Evolutionary conservation across 2,329 filamentous ascomycete species (phyloP), one percentile per base, ranked within the genome.

Genomic region (Colletotrichum zoysiae): DNA sequence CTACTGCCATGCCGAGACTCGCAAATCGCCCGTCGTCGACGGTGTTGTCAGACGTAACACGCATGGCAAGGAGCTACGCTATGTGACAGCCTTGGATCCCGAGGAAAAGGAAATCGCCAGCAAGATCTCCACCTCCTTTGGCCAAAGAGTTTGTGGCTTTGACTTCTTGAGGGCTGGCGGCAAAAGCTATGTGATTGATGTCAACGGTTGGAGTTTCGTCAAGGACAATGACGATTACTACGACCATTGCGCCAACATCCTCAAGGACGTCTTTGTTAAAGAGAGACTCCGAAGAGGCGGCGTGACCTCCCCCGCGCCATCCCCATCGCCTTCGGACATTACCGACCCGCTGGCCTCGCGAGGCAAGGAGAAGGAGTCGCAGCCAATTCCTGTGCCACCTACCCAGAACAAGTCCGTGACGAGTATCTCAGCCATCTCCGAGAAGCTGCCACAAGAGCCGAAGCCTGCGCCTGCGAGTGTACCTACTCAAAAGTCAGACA

Each of bases 211-310:
- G 97, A 98, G 95, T 79, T 99, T 99, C 78, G 96, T 99, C 81
- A 99, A 99, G 81, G 97, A 99, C 81, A 99, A 99, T 77, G 95
- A 98, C 74, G 95, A 97, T 73, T 99, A 99, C 81, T 99, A 99
- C 80, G 93, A 98, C 78, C 94, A 94, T 78, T 96, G 92, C 76
- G 91, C 96, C 30, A 91, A 86, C 71, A 97, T 98, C 60, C 84
- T 99, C 63, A 93, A 91, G 78, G 92, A 96, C 8, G 93, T 97
- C 79, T 98, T 99, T 76, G 86, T 97, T 74, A 90, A 90, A 74
- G 95, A 98, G 81, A 94, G 91, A 77, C 82, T 90, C 64, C 88
- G 89, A 48, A 88, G 87, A 76, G 86, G 87, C 40, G 80, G 93
- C 87, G 82, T 92, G 85, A 84, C 85, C 78, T 81, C 88, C 76